Percentiles rank a stretch among this genome's conserved stretches.
Conservation (phyloP, 306 rosid genomes). For the Vicia villosa region DNA sequence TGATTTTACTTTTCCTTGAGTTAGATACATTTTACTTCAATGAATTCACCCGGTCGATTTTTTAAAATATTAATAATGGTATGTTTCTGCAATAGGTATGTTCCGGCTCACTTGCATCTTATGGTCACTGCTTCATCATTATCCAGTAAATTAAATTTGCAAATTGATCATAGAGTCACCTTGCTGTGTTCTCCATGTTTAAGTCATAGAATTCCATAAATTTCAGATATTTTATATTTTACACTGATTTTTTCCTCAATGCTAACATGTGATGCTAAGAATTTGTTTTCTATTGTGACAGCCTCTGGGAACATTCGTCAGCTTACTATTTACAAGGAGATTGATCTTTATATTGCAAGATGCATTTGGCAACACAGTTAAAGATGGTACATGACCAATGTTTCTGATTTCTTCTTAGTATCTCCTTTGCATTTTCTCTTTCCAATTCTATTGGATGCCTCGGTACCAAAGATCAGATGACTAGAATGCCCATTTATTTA, state of each 20-base stretch:
- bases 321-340: too few species aligned
- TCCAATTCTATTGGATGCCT: slow-evolving; percentile 52
- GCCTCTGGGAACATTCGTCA: too few species aligned
- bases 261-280: too few species aligned
- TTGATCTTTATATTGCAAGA: too few species aligned
- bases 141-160: not conserved
- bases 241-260: too few species aligned
- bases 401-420: slow-evolving; percentile 50
- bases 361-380: too few species aligned
- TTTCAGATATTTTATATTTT: too few species aligned
- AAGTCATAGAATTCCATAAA: slow-evolving; percentile 1
- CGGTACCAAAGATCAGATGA: slow-evolving; percentile 53
- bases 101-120: slow-evolving; percentile 91
- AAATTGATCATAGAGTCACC: slow-evolving; percentile 1
- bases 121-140: not conserved
- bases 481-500: slow-evolving; percentile 44
- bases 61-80: not conserved
- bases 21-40: slow-evolving; percentile 19
- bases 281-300: too few species aligned
- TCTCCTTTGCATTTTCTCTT: slow-evolving; percentile 47
- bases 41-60: slow-evolving; percentile 21
- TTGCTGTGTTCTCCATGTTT: slow-evolving; percentile 9
- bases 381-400: slow-evolving; percentile 51
- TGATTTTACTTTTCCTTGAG: slow-evolving; percentile 91
- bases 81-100: slow-evolving; percentile 59